Evolutionary conservation across 2,329 filamentous ascomycete species (phyloP), one percentile per base, ranked within the genome.

Genomic region (Dothistroma pini): DNA sequence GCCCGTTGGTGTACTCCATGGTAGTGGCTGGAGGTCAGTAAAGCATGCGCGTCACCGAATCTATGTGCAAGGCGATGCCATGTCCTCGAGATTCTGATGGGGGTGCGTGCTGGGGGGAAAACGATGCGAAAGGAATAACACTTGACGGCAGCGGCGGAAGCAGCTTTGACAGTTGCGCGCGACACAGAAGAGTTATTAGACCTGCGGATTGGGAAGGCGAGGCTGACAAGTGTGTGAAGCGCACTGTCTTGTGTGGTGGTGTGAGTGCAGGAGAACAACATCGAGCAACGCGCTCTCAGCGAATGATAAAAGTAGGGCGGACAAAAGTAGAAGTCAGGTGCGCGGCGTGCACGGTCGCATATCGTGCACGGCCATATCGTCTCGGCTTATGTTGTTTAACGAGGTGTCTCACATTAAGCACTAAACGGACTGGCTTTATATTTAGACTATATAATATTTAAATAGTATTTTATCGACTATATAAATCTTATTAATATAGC

Each of bases 1-100:
- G 56, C 56, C 57, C 58, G 57, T 62, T 58, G 49, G 14, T 48
- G 52, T 50, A 49, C 47, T 59, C 60, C 62, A 63, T 60, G 54
- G 34, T 29, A 31, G 56, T 52, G 29, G 48, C 31, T 54, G 51
- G 44, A 47, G 54, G 41, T 50, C 47, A 50, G 60, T 53, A 38
- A 21, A 19, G 50, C 49, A 51, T 31, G 31, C 51, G 51, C 51
- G 51, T 19, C 51, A 53, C 16, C 9, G 8, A 14, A 35, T 32
- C 50, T 59, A 53, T 31, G 32, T 22, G 51, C 52, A 49, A 22
- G 56, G 58, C 35, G 47, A 50, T 35, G 48, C 35, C 58, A 54
- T 54, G 54, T 53, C 51, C 31, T 53, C 51, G 51, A 21, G 31
- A 53, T 29, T 53, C 16, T 53, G 51, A 53, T 53, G 51, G 51